Percentiles rank a stretch among this genome's conserved stretches.
phyloP scores from a whole-genome alignment of 2,329 filamentous ascomycete genomes.

The Pseudogymnoascus sp. region DNA sequence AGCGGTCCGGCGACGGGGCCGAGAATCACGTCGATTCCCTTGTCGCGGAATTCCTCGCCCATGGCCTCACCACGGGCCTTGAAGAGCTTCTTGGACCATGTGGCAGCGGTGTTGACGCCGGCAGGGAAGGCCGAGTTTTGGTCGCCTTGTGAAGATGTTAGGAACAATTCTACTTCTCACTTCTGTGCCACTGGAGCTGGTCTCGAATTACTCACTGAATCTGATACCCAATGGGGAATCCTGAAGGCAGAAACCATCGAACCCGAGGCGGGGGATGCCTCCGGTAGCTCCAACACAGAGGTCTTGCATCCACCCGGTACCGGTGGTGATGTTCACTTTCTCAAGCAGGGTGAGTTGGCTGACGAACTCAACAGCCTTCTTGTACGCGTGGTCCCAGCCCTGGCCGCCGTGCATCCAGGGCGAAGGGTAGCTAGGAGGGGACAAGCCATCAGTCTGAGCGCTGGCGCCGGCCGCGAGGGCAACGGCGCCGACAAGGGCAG shows the following conservation, averaged over 20 bases:
- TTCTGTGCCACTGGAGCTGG: constrained; percentile 37
- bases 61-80: constrained; percentile 61
- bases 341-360: constrained; percentile 70
- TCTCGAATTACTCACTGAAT: constrained; percentile 62
- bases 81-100: constrained; percentile 66
- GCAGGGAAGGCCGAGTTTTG: constrained; percentile 70
- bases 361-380: constrained; percentile 61
- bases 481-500: not conserved
- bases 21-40: constrained; percentile 68
- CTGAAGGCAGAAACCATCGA: constrained; percentile 30
- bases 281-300: constrained; percentile 29
- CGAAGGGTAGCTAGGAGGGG: constrained; percentile 28
- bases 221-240: constrained; percentile 31
- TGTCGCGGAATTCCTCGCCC: constrained; percentile 64
- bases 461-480: not conserved
- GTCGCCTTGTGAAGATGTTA: constrained; percentile 56
- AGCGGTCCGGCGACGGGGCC: constrained; percentile 63
- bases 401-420: constrained; percentile 29
- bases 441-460: constrained; percentile 15
- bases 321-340: constrained; percentile 91
- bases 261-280: constrained; percentile 27
- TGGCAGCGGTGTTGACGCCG: constrained; percentile 68
- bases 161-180: constrained; percentile 47
- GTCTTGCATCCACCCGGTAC: constrained; percentile 40
- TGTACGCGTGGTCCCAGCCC: constrained; percentile 63